Evolutionary conservation across 139 green algal species (phyloP).

Genomic region (Closterium sp.): DNA sequence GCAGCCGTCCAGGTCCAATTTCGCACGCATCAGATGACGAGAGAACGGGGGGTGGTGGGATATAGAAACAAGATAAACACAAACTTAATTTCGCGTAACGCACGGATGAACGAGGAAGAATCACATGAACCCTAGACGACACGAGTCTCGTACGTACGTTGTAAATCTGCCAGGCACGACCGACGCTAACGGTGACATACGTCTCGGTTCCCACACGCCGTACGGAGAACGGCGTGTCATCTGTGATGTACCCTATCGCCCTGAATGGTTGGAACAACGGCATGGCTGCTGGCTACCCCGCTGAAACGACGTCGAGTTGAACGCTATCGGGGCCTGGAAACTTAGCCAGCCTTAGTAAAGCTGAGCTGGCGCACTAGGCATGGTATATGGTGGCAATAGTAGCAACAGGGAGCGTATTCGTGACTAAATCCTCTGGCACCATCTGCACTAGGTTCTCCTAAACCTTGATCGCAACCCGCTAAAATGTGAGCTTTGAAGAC

Average conservation of each 20-base stretch:
- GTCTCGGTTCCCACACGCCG: constrained; percentile 75
- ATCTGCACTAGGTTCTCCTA: too few relatives aligned
- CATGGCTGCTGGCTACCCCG: constrained; percentile 18
- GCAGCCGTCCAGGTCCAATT: neutral
- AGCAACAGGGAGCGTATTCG: too few relatives aligned
- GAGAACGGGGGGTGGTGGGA: too few relatives aligned
- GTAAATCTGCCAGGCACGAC: constrained; percentile 90
- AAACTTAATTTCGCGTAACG: too few relatives aligned
- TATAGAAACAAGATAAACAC: too few relatives aligned
- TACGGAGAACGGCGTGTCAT: constrained; percentile 78
- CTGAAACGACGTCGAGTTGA: neutral
- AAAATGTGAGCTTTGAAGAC: too few relatives aligned
- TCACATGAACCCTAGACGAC: neutral
- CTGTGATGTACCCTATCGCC: constrained; percentile 87
- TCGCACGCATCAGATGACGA: neutral
- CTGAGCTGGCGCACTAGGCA: neutral
- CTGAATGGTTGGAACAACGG: constrained; percentile 81
- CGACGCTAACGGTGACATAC: constrained; percentile 83
- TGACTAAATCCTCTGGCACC: too few relatives aligned
- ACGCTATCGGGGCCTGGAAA: neutral
- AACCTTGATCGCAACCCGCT: too few relatives aligned
- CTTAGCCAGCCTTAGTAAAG: neutral
- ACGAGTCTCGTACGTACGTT: constrained; percentile 55
- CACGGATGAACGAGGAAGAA: too few relatives aligned
- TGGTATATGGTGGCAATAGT: too few relatives aligned